phyloP scores from a whole-genome alignment of 495 filamentous ascomycete species.

The Evansstolkia leycettana region DNA sequence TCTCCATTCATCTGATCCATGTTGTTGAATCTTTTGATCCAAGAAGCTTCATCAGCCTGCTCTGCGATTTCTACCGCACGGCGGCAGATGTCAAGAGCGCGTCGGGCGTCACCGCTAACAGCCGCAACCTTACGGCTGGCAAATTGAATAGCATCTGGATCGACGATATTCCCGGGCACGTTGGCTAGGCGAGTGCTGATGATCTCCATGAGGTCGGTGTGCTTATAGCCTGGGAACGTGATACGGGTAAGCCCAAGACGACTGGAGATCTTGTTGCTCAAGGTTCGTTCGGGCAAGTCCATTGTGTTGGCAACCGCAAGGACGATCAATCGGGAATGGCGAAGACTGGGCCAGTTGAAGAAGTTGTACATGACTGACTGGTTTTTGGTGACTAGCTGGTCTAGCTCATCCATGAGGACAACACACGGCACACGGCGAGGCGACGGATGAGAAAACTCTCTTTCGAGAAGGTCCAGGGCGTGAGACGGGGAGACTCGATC shows the following conservation, averaged over 20 bases:
- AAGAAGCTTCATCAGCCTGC: slow-evolving; percentile 39
- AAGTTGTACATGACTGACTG: slow-evolving; percentile 99
- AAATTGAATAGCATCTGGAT: slow-evolving; percentile 90
- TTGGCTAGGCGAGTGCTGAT: slow-evolving; percentile 79
- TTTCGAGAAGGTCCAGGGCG: slow-evolving; percentile 78
- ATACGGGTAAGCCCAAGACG: slow-evolving; percentile 83
- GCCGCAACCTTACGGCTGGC: slow-evolving; percentile 93
- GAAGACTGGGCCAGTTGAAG: slow-evolving; percentile 97
- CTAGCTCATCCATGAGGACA: slow-evolving; percentile 97
- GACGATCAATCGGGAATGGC: slow-evolving; percentile 86
- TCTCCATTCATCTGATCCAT: slow-evolving; percentile 9
- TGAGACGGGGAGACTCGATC: slow-evolving; percentile 88
- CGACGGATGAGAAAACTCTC: slow-evolving; percentile 80
- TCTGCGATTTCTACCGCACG: slow-evolving; percentile 95
- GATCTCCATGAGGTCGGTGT: slow-evolving; percentile 96
- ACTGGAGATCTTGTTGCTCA: slow-evolving; percentile 96
- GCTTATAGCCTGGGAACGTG: slow-evolving; percentile 94
- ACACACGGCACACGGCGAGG: slow-evolving; percentile 91
- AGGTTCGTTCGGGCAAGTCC: slow-evolving; percentile 92
- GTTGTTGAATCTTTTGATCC: slow-evolving; percentile 10
- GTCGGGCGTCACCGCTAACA: slow-evolving; percentile 84
- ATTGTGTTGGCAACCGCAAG: slow-evolving; percentile 98
- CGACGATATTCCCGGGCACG: slow-evolving; percentile 81
- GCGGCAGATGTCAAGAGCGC: slow-evolving; percentile 90
- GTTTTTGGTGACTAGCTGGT: slow-evolving; percentile 94